Evolutionary conservation across 495 filamentous ascomycete species (phyloP).

Genomic region (Tuber aestivum): DNA sequence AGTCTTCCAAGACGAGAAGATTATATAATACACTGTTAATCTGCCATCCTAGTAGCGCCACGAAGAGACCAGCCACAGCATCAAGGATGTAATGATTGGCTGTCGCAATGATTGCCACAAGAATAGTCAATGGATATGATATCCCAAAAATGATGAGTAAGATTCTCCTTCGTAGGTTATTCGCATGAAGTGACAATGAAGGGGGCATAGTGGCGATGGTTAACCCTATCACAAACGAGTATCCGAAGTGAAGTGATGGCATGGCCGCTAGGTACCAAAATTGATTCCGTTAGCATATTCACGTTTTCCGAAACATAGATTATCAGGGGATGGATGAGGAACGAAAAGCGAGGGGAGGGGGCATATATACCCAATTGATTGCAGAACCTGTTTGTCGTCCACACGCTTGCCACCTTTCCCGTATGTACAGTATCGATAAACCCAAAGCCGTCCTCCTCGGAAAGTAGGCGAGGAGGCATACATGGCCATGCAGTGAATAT

Average conservation of each 20-base stretch:
- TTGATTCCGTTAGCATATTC: neutral
- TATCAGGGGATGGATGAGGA: neutral
- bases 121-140: slow-evolving; percentile 54
- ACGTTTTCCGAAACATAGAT: neutral
- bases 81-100: slow-evolving; percentile 65
- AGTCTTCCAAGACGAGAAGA: slow-evolving; percentile 55
- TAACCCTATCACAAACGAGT: slow-evolving; percentile 56
- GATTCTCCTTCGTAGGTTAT: slow-evolving; percentile 48
- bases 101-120: slow-evolving; percentile 59
- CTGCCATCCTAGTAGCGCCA: slow-evolving; percentile 49
- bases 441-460: slow-evolving; percentile 54
- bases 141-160: slow-evolving; percentile 49
- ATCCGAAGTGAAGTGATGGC: slow-evolving; percentile 58
- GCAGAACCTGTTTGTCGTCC: slow-evolving; percentile 67
- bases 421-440: slow-evolving; percentile 71
- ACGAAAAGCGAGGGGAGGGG: neutral
- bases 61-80: slow-evolving; percentile 51
- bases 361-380: slow-evolving; percentile 53
- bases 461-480: slow-evolving; percentile 71
- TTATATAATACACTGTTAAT: slow-evolving; percentile 53
- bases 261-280: slow-evolving; percentile 47
- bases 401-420: slow-evolving; percentile 59
- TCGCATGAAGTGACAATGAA: slow-evolving; percentile 52
- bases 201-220: slow-evolving; percentile 46
- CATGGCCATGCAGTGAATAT: slow-evolving; percentile 73